These are phyloP conservation scores for Aspergillus funiculosus DNA, from an alignment of 495 filamentous ascomycete genomes.

Conservation along the genomic window DNA sequence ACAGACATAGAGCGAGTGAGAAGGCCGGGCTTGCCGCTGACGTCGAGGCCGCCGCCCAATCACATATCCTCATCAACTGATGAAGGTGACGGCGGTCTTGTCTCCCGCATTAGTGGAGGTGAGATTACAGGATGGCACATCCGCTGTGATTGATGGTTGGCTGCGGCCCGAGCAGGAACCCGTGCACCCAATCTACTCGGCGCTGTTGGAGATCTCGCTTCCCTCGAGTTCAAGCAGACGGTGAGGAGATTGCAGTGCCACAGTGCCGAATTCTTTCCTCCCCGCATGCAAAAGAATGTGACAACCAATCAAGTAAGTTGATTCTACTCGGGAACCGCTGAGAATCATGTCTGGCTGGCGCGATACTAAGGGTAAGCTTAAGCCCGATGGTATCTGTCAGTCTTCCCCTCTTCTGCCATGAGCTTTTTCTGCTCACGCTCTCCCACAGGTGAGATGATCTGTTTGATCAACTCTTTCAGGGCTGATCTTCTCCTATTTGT, in stretches of 20 bases:
- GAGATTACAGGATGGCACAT: slow-evolving; percentile 10
- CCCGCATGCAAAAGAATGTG: slow-evolving; percentile 14
- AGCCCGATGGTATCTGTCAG: slow-evolving; percentile 1
- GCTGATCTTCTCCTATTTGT: slow-evolving; percentile 7
- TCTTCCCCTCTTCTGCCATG: slow-evolving; percentile 11
- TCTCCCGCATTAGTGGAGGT: slow-evolving; percentile 15
- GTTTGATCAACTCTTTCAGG: slow-evolving; percentile 1
- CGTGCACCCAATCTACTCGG: slow-evolving; percentile 8
- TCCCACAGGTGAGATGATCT: slow-evolving; percentile 4
- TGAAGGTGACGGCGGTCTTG: slow-evolving; percentile 14
- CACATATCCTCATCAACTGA: neutral
- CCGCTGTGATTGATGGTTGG: slow-evolving; percentile 4
- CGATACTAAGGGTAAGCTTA: slow-evolving; percentile 11
- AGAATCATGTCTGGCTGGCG: slow-evolving; percentile 1
- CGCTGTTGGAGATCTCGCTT: slow-evolving; percentile 5
- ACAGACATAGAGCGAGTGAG: slow-evolving; percentile 9
- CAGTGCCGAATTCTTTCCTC: slow-evolving; percentile 1
- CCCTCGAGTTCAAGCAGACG: slow-evolving; percentile 1
- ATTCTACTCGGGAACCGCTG: neutral
- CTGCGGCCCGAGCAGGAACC: slow-evolving; percentile 9
- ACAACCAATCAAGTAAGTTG: slow-evolving; percentile 1
- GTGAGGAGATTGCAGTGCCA: neutral
- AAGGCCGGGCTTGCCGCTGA: slow-evolving; percentile 15
- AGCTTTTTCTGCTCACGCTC: slow-evolving; percentile 2
- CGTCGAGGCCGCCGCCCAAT: slow-evolving; percentile 8